These are phyloP conservation scores for Saccharomycopsis malanga DNA, from an alignment of 805 yeast species.

Conservation along the genomic window DNA sequence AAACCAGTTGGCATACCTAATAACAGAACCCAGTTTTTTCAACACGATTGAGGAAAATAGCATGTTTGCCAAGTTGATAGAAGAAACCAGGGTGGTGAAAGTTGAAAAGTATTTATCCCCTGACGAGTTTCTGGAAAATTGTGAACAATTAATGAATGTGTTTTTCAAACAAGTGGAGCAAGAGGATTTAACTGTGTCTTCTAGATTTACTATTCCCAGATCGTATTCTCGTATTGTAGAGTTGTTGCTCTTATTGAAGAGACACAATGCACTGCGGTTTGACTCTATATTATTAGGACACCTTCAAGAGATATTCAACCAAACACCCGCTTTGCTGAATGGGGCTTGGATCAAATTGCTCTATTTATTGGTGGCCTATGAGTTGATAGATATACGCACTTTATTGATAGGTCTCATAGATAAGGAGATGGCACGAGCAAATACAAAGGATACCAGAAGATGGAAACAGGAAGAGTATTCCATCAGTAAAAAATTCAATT, in stretches of 20 bases:
- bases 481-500: neutral
- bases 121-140: neutral
- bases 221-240: neutral
- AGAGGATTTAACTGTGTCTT: neutral
- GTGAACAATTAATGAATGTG: neutral
- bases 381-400: slow-evolving; percentile 4
- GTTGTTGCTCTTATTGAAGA: neutral
- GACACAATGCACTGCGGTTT: neutral
- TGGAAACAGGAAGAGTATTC: no score
- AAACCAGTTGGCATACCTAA: slow-evolving; percentile 19
- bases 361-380: slow-evolving; percentile 6
- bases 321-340: no score
- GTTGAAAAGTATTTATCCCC: neutral
- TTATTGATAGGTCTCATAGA: neutral
- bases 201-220: neutral
- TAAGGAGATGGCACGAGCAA: no score
- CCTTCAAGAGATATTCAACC: neutral
- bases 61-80: neutral
- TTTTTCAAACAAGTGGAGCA: neutral
- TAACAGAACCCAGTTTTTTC: slow-evolving; percentile 15
- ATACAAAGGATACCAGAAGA: no score
- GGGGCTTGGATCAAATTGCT: slow-evolving; percentile 2
- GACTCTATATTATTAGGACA: neutral
- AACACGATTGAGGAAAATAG: slow-evolving; percentile 1
- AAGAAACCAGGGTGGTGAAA: neutral